Base-by-base conservation (phyloP, 495 filamentous ascomycete genomes). In the Parathielavia appendiculata region DNA sequence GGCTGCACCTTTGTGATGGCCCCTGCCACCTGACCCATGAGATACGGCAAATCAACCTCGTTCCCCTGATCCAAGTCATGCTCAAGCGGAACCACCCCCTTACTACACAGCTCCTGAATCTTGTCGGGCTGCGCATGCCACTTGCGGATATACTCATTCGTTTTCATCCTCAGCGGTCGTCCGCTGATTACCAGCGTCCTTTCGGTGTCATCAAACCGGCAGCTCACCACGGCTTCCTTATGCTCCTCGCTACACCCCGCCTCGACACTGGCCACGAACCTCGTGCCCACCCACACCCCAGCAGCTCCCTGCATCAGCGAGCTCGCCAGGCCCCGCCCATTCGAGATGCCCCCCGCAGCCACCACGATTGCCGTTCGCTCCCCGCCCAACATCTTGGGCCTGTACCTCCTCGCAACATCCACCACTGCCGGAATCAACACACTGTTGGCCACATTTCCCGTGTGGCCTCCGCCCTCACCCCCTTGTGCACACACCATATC, bases 11-110 rank as follows among this genome's bases (percentile, higher is more conserved):
- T 81, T 40, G 73, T 69, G 26, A 97, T 83, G 11, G 82, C 76
- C 2, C 86, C 92, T 0, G 90, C 87, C 16, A 96, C 91, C 76
- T 95, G 89, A n/a, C 91, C 91, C 91, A 96, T 96, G 62, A 96
- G 62, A 71, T 90, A 91, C 32, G 91, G 91, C 56, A 86, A 76
- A 66, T 95, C 90, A 39, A 93, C 74, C 58, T 93, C 89, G 19
- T 75, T 79, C 6, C 86, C 88, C 43, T 81, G 74, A 45, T 92
- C 87, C 69, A 95, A 71, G 73, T 96, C 91, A 67, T 86, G 75
- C 74, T 86, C 81, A 65, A 95, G 74, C 1, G 91, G 91, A 61
- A 93, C 86, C 32, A 93, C 68, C 3, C 91, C 91, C 65, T 79
- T 75, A 34, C 79, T 81, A 46, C 84, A 89, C 77, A 95, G 75